Percentiles rank a stretch among this genome's conserved stretches.
These are phyloP conservation scores for Tolypocladium nubicola DNA, from an alignment of 2,329 filamentous ascomycete genomes.

Conservation along the genomic window DNA sequence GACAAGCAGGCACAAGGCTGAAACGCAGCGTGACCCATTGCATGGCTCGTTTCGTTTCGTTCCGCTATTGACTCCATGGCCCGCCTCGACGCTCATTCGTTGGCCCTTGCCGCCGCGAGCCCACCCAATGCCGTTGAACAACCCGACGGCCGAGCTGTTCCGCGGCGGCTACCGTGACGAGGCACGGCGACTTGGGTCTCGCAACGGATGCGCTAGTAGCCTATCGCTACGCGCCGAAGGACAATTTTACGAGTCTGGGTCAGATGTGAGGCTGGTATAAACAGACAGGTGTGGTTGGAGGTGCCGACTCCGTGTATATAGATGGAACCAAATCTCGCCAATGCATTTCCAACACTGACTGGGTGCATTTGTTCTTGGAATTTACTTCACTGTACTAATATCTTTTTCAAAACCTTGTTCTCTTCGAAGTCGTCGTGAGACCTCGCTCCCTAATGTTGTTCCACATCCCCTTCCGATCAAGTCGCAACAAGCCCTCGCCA, in stretches of 20 bases:
- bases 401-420: not conserved
- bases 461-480: not conserved
- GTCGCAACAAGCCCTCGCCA: not conserved
- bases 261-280: not conserved
- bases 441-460: not conserved
- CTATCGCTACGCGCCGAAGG: not conserved
- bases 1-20: not conserved
- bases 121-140: not conserved
- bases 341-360: not conserved
- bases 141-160: not conserved
- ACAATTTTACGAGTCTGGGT: not conserved
- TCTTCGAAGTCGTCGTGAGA: not conserved
- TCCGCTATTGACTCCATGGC: no score
- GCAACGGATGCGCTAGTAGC: not conserved
- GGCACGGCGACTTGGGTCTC: not conserved
- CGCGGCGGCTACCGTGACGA: not conserved
- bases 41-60: not conserved
- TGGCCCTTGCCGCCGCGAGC: not conserved
- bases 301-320: not conserved
- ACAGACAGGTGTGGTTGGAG: no score
- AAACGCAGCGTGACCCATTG: not conserved
- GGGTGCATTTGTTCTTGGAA: not conserved
- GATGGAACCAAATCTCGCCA: not conserved
- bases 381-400: not conserved
- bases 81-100: not conserved